Evolutionary conservation across 1,284 basidiomycete genomes (phyloP), one percentile per base, ranked within the genome.

Genomic region (Tylopilus orsonianus): DNA sequence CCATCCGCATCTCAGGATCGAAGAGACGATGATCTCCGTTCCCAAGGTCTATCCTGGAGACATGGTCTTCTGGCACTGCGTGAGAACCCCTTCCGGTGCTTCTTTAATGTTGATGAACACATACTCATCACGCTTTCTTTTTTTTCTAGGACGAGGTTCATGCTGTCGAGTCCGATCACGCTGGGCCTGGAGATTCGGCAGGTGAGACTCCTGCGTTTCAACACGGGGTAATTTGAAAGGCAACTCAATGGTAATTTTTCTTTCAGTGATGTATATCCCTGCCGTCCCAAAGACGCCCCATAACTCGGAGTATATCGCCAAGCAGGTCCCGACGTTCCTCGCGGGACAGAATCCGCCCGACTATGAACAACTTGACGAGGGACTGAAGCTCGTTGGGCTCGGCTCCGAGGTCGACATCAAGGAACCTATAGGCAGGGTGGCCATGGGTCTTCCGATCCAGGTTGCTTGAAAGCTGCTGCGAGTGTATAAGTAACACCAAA

Each of bases 191-290:
- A 16, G 88, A 92, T 55, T 90, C 89, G 8, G 83, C 84, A 52
- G 89, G 82, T 81, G 54, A 50, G 69, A 49, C 9, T 14, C 30
- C 13, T 13, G 29, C 29, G 13, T 30, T 30, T 13, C 4, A 4
- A 30, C 4, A 30, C 13, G 14, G 8, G 26, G 26, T 6, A 10
- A 13, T 30, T 13, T 30, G 8, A 7, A 13, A 30, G 29, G 7
- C 29, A 13, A n/a, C n/a, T 13, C 13, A 9, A 30, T 9, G 4
- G 13, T 26, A 13, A 13, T 9, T 33, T 19, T 18, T 3, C 5
- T 20, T 5, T 48, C n/a, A 80, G 83, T 85, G 22, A 83, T 93
- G 77, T 94, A 93, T 65, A 93, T 93, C 55, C 84, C 85, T 4
- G 81, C 90, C 0, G 83, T 90, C 4, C 90, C 90, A 0, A 72